Base-by-base conservation (phyloP, 768 basidiomycete genomes). In the Kwoniella sp. region DNA sequence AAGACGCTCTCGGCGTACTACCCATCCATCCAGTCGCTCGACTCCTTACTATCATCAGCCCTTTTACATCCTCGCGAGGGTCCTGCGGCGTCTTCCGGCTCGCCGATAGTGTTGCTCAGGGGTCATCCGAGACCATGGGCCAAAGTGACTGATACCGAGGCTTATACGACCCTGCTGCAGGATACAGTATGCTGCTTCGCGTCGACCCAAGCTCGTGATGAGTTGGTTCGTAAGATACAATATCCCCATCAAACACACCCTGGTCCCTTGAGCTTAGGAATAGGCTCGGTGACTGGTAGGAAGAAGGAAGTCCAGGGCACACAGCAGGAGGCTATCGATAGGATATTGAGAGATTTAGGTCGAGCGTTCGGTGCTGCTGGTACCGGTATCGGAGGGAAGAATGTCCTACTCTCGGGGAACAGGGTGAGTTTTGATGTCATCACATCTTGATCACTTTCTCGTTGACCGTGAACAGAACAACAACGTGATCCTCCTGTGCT, bases 1-100 rank as follows among this genome's bases (percentile, higher is more conserved):
- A 74, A 77, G 53, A 78, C 78, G n/a, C 68, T 79, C 1, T 79
- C 77, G 21, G 72, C 72, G 13, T 77, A 77, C 59, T 76, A 76
- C 52, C 49, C 69, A 25, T 54, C 57, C 2, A 26, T 74, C 15
- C 36, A 71, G n/a, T 68, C 66, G 2, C 69, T 78, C 40, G 40
- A 44, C 40, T 10, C 17, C 49, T 58, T 52, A 61, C 46, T 63
- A 65, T 52, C 60, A 25, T 76, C 37, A 30, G 8, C 48, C 50
- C n/a, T 27, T 53, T 13, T n/a, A n/a, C n/a, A n/a, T n/a, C 30
- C 40, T n/a, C 26, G 26, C n/a, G n/a, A n/a, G n/a, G n/a, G n/a
- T n/a, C n/a, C n/a, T n/a, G n/a, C n/a, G n/a, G n/a, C n/a, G n/a
- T n/a, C n/a, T n/a, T n/a, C n/a, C n/a, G n/a, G n/a, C n/a, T n/a